Conservation (phyloP, 805 yeast genomes). For the Hanseniaspora osmophila region DNA sequence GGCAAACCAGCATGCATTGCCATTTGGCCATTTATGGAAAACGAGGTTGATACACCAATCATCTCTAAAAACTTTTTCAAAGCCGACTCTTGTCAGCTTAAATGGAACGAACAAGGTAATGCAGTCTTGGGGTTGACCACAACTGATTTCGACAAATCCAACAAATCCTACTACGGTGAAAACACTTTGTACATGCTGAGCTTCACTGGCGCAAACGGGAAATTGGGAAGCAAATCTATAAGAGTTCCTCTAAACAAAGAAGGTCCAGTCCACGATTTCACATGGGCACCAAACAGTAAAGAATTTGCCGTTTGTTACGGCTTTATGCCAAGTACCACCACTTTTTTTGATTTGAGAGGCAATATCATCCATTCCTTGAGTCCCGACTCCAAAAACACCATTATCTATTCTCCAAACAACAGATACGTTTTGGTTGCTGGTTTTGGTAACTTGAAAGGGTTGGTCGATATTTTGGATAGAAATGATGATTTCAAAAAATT, state of each 20-base stretch:
- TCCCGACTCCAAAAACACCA: constrained; percentile 77
- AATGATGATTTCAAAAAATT: constrained; percentile 70
- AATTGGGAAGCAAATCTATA: constrained; percentile 83
- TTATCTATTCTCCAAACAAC: constrained; percentile 87
- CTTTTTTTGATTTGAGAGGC: constrained; percentile 90
- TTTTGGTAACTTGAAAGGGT: constrained; percentile 94
- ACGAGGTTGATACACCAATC: constrained; percentile 46
- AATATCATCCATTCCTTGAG: constrained; percentile 73
- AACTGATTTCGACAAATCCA: constrained; percentile 88
- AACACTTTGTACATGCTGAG: constrained; percentile 70
- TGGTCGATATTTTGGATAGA: constrained; percentile 89
- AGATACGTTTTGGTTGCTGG: constrained; percentile 87
- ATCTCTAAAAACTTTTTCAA: constrained; percentile 83
- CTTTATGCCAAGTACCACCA: constrained; percentile 91
- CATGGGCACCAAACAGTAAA: constrained; percentile 92
- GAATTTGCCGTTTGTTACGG: constrained; percentile 97
- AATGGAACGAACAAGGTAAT: constrained; percentile 91
- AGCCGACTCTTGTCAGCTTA: constrained; percentile 84
- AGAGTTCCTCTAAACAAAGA: constrained; percentile 78
- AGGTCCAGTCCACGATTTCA: constrained; percentile 94
- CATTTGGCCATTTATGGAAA: constrained; percentile 37
- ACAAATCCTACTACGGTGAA: constrained; percentile 93
- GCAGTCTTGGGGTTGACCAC: constrained; percentile 86
- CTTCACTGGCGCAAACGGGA: constrained; percentile 38
- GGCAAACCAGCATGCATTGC: constrained; percentile 86